Evolutionary conservation across 2,329 filamentous ascomycete genomes (phyloP), one percentile per base, ranked within the genome.

Genomic region (Alternaria sp.): DNA sequence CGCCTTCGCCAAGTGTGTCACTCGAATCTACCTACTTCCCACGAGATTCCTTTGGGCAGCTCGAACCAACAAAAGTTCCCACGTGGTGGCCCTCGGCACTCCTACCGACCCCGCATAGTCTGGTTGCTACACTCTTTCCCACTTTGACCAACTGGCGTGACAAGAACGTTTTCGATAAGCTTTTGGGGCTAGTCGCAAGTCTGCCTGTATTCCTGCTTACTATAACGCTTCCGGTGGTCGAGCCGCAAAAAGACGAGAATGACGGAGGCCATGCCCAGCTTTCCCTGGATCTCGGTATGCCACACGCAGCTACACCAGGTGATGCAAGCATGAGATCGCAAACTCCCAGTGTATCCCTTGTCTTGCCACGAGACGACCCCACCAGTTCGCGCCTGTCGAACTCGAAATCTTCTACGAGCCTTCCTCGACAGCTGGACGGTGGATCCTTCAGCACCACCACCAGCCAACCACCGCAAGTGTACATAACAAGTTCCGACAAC

Each of bases 151-250:
- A 87, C 25, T 99, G 95, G 93, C 83, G 81, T 46, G 88, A 91
- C 26, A 98, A 97, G 80, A 89, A 84, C n/a, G 79, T 91, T n/a
- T 93, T 90, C 89, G 94, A 95, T 72, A 93, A 92, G 74, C 81
- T 93, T 47, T 82, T 97, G 51, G 95, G 93, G 45, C 73, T 96
- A 11, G 85, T 96, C 40, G 94, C 94, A 8, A 90, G 93, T n/a
- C 92, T 94, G 1, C 96, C 91, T 71, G 93, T 99, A 40, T 92
- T 99, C 66, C 82, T 98, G 3, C 85, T 99, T 5, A 95, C 95
- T 1, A 89, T 96, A 50, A 99, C 96, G 0, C 80, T 99, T 5
- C 96, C 96, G 0, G 93, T 99, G 1, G 92, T 97, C 6, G 95
- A 98, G 72, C 87, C 87, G 1, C 85, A 87, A 19, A 84, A 80